A percentile compares a stretch with the other conserved stretches of the same genome.
phyloP scores from a whole-genome alignment of 148 eudicot genomes.

The Selenicereus undatus region DNA sequence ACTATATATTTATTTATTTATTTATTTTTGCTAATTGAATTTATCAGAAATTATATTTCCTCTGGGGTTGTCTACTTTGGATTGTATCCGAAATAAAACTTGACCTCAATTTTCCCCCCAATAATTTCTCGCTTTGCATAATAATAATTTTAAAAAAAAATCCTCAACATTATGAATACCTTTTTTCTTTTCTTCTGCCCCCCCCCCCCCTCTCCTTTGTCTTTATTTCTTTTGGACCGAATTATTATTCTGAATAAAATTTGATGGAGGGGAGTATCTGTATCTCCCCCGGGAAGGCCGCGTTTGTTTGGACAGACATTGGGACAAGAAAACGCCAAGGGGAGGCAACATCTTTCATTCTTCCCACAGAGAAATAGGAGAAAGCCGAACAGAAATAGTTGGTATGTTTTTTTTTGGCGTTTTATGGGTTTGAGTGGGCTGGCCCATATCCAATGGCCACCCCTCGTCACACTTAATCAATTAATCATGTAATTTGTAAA shows the following conservation, averaged over 20 bases:
- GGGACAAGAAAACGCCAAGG: constrained; percentile 13
- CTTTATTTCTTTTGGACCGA: background rate
- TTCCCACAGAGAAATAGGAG: no score
- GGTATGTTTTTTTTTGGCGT: no score
- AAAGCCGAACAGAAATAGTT: no score
- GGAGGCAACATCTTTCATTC: background rate
- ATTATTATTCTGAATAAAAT: background rate
- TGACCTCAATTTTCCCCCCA: background rate
- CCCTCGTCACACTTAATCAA: background rate
- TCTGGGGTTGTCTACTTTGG: constrained; percentile 4
- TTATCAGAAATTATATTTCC: background rate
- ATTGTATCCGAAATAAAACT: constrained; percentile 5
- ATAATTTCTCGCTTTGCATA: background rate
- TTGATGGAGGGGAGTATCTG: constrained; percentile 15
- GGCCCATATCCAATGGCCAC: background rate
- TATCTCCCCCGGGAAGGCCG: constrained; percentile 28
- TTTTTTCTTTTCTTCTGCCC: background rate
- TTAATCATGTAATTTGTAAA: background rate
- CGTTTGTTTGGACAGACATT: constrained; percentile 19
- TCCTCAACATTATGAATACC: no score
- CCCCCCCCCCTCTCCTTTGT: no score
- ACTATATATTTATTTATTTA: background rate
- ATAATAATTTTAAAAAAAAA: background rate
- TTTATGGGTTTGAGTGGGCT: background rate
- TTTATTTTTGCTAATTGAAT: background rate